Base-by-base conservation (phyloP, 2,329 filamentous ascomycete genomes). In the Exophiala alcalophila region DNA sequence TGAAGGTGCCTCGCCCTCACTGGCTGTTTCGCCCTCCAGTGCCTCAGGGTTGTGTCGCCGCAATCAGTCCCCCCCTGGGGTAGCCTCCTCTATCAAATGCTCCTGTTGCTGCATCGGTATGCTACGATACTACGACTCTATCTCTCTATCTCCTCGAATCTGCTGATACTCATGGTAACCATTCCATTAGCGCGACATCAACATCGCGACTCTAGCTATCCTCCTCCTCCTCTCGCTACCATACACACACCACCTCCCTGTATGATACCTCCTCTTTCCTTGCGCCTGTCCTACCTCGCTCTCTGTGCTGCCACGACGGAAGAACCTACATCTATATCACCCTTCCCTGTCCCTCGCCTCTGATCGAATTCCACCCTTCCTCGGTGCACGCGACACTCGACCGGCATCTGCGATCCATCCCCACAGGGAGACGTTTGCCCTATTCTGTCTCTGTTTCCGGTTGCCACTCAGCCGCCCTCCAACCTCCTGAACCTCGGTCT, bases 41-140 rank as follows among this genome's bases (percentile, higher is more conserved):
- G n/a, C n/a, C n/a, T n/a, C n/a, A n/a, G n/a, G n/a, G n/a, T n/a
- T n/a, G n/a, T n/a, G n/a, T n/a, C n/a, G n/a, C n/a, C n/a, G n/a
- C n/a, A n/a, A n/a, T n/a, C n/a, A n/a, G n/a, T n/a, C 23, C 14
- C 15, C 5, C 11, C 24, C 15, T 33, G 27, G n/a, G n/a, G n/a
- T n/a, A n/a, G n/a, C n/a, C n/a, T n/a, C n/a, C 16, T 31, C 28
- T 34, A 46, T 46, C 42, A 27, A 41, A 46, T 46, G 43, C 30
- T 46, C 30, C 43, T 50, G 40, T 46, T 14, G 35, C 40, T 44
- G 36, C 32, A 20, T 41, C 27, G 35, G 29, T 41, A 46, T 44
- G 44, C 28, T 43, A 47, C 48, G 37, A 50, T 50, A 40, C 40
- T 30, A 50, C 48, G 38, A 31, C 44, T 50, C 44, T 50, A 50